Evolutionary conservation across 2,329 filamentous ascomycete genomes (phyloP).

Genomic region (Fusarium annulatum): DNA sequence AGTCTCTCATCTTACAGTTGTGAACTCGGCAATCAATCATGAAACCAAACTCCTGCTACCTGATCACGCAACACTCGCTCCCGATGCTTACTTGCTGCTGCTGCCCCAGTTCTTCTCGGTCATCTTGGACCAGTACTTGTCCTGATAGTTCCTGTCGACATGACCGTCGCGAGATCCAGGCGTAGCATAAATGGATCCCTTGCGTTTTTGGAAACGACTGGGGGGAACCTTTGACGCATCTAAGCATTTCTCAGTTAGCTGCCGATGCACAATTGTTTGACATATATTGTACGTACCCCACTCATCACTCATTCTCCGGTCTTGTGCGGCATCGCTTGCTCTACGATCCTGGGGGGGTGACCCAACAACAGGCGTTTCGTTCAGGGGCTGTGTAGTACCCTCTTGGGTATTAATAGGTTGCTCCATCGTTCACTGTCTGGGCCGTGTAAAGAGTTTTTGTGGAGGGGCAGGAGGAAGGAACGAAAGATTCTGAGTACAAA

Average conservation of each 20-base stretch:
- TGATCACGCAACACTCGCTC: background rate
- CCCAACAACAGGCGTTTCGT: slow-evolving; percentile 46
- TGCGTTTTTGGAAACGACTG: slow-evolving; percentile 75
- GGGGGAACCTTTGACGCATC: slow-evolving; percentile 76
- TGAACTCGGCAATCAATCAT: background rate
- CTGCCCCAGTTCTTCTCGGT: slow-evolving; percentile 59
- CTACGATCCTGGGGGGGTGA: slow-evolving; percentile 33
- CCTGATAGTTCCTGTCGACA: slow-evolving; percentile 67
- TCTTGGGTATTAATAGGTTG: slow-evolving; percentile 42
- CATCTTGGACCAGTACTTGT: slow-evolving; percentile 71
- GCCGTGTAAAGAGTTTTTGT: background rate
- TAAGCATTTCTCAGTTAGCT: slow-evolving; percentile 41
- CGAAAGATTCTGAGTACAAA: background rate
- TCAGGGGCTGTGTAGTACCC: slow-evolving; percentile 42
- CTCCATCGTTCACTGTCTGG: slow-evolving; percentile 35
- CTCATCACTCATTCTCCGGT: slow-evolving; percentile 56
- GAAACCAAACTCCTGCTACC: background rate
- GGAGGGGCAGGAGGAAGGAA: background rate
- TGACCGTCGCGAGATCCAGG: slow-evolving; percentile 73
- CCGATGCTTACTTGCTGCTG: slow-evolving; percentile 47
- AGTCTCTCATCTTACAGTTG: slow-evolving; percentile 22
- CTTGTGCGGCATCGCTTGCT: slow-evolving; percentile 43
- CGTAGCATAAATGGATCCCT: slow-evolving; percentile 76
- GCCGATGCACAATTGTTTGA: background rate
- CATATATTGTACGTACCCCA: slow-evolving; percentile 55